Base-by-base conservation (phyloP, 495 filamentous ascomycete species). In the Penicillium lagena region DNA sequence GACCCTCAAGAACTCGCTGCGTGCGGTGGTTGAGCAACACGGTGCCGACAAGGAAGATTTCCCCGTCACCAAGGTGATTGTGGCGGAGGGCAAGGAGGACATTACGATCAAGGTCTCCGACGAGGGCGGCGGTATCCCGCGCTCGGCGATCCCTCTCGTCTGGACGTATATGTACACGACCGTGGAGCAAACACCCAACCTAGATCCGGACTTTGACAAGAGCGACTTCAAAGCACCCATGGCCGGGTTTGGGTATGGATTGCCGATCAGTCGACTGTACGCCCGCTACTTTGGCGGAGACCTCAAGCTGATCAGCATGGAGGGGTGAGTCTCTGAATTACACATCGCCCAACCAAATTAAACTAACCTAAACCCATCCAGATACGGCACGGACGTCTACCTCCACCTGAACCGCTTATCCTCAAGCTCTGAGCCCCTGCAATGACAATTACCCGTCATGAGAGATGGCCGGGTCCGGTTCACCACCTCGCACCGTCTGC, bases 151-250 rank as follows among this genome's bases (percentile, higher is more conserved):
- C 43, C 94, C 94, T 9, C 75, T 98, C 7, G 93, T 97, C 12
- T 98, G 93, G 93, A 98, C 93, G 22, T 98, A 98, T 60, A 98
- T 97, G 93, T 98, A 97, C 58, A 98, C 93, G 13, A 98, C 93
- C 9, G 91, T 98, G 35, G 93, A 96, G 64, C 82, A 89, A 46
- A 96, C 93, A 4, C 93, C 93, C 6, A 94, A 80, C 56, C 72
- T 98, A 38, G 93, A 98, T 58, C 93, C 93, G 10, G 90, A 96
- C 62, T 97, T 97, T 66, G 90, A 98, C 67, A 95, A 96, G 71
- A 96, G 86, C 66, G 93, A 98, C 65, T 98, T 98, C 75, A 98
- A 98, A 66, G 93, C 93, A 12, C 93, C 93, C 2, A 98, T 98
- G 93, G 93, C 93, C 39, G 93, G 93, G 2, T 98, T 98, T 58